Conservation (phyloP, 176 grass and related monocot species). For the Carex myosuroides region DNA sequence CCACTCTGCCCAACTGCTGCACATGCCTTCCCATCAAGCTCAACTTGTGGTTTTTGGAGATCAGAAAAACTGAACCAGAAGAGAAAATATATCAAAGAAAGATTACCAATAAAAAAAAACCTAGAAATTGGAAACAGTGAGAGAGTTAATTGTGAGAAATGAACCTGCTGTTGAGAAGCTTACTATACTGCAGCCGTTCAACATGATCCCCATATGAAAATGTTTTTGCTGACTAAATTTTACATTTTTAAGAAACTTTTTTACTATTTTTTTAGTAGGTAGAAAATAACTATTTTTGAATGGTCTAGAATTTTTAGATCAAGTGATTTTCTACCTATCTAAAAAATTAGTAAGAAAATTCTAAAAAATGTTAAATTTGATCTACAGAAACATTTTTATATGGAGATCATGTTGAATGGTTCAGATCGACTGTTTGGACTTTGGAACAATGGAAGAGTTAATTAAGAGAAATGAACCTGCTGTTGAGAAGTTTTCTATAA, state of each 20-base stretch:
- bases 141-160: neutral
- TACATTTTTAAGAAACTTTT: too few species aligned
- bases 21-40: constrained; percentile 90
- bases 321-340: too few species aligned
- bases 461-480: constrained; percentile 27
- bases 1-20: constrained; percentile 93
- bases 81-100: neutral
- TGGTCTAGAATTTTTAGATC: too few species aligned
- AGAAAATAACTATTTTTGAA: too few species aligned
- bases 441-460: neutral
- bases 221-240: too few species aligned
- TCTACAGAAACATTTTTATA: too few species aligned
- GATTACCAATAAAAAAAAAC: neutral
- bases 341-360: too few species aligned
- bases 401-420: too few species aligned
- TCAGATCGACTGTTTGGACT: too few species aligned
- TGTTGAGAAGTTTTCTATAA: constrained; percentile 85
- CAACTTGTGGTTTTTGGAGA: constrained; percentile 85
- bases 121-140: neutral
- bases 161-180: constrained; percentile 69
- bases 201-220: too few species aligned
- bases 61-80: constrained; percentile 66
- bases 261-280: too few species aligned
- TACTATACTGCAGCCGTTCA: constrained; percentile 31
- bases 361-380: too few species aligned